phyloP scores from a whole-genome alignment of 2,329 filamentous ascomycete species.

The Fusarium heterosporum region DNA sequence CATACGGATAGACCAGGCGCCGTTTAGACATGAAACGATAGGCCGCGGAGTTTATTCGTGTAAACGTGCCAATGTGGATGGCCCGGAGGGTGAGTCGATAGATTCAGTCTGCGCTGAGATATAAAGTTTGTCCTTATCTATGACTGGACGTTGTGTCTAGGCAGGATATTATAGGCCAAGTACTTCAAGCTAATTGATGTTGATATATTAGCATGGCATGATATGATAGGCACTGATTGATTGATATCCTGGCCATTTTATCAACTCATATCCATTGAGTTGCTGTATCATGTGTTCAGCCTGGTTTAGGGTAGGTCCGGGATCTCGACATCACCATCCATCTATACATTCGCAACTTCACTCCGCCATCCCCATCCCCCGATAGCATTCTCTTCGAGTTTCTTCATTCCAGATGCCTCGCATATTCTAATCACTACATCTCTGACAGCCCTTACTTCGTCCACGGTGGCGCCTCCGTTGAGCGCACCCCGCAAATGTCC shows the following conservation, averaged over 20 bases:
- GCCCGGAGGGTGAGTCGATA: neutral
- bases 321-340: neutral
- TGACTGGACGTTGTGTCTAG: neutral
- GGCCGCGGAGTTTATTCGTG: slow-evolving; percentile 9
- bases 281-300: neutral
- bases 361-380: slow-evolving; percentile 47
- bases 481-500: slow-evolving; percentile 44
- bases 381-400: slow-evolving; percentile 25
- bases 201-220: neutral
- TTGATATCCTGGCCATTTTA: neutral
- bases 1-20: slow-evolving; percentile 9
- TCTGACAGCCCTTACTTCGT: slow-evolving; percentile 45
- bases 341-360: slow-evolving; percentile 44
- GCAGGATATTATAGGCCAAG: neutral
- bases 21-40: slow-evolving; percentile 36
- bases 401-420: slow-evolving; percentile 45
- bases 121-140: neutral
- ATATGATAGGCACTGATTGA: neutral
- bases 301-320: slow-evolving; percentile 6
- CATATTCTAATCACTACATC: slow-evolving; percentile 44
- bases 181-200: neutral
- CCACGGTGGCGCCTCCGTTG: slow-evolving; percentile 44
- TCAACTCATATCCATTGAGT: neutral
- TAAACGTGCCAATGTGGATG: slow-evolving; percentile 11
- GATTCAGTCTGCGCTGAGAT: neutral